Base-by-base conservation (phyloP, 495 filamentous ascomycete genomes). In the Polyplosphaeria fusca region DNA sequence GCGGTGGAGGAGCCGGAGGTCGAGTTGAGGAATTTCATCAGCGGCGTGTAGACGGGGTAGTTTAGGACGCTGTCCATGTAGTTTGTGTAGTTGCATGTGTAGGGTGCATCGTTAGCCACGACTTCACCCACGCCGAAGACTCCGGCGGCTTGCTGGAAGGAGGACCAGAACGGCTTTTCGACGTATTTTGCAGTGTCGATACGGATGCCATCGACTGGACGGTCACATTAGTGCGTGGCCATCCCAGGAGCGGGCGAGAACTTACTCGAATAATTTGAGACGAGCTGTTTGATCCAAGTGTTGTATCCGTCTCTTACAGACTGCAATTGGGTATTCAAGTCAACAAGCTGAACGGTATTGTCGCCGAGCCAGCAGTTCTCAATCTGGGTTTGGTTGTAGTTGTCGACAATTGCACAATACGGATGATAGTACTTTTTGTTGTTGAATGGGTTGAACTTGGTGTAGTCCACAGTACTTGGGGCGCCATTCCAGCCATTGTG, bases 131-230 rank as follows among this genome's bases (percentile, higher is more conserved):
- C 71, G 23, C 80, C 75, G 71, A 86, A 89, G 5, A 91, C 83
- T 14, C 84, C 86, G 0, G 86, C 83, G 28, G 86, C 83, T 14
- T 69, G 56, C 22, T 76, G 74, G 67, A 87, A 91, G 11, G 67
- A 76, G 0, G 81, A 65, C 78, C 81, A 92, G 72, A 91, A 92
- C 32, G 75, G 76, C 43, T 81, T 80, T 61, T 86, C 78, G 42
- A 89, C 84, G 57, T 94, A 81, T 60, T 82, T 84, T 18, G 81
- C 85, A 2, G 84, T 87, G 66, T 93, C 89, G 25, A 93, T 73
- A 19, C 89, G 83, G 30, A 94, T 77, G 3, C 70, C 89, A 59
- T 94, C 89, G 56, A 94, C 60, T 67, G 23, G 18, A 11, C 7
- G 3, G 9, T 18, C 40, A 5, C 9, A 30, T 65, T 14, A 62